Percentiles rank a stretch among this genome's conserved stretches.
Evolutionary conservation across 768 basidiomycete genomes (phyloP).

Genomic region (Candolleomyces efflorescens): DNA sequence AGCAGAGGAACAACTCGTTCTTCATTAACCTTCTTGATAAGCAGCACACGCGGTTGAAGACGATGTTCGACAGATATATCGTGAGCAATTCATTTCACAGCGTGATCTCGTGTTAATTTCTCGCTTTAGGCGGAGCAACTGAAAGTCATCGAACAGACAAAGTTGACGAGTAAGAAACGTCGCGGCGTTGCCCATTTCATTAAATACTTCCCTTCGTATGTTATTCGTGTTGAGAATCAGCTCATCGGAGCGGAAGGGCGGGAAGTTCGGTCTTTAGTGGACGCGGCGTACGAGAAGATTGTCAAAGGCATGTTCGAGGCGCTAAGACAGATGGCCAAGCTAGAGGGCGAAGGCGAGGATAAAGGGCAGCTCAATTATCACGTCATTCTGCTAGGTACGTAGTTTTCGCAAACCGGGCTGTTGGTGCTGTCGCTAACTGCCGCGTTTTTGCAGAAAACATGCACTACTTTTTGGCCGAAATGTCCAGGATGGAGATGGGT

Average conservation of each 20-base stretch:
- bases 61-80: slow-evolving; percentile 72
- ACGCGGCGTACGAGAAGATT: slow-evolving; percentile 83
- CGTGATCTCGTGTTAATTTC: slow-evolving; percentile 1
- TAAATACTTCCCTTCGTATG: slow-evolving; percentile 88
- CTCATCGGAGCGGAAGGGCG: slow-evolving; percentile 71
- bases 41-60: slow-evolving; percentile 73
- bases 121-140: slow-evolving; percentile 64
- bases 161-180: slow-evolving; percentile 87
- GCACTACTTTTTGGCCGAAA: slow-evolving; percentile 88
- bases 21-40: slow-evolving; percentile 70
- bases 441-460: slow-evolving; percentile 74
- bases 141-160: slow-evolving; percentile 84
- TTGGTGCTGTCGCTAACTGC: background rate
- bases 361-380: slow-evolving; percentile 97
- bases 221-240: slow-evolving; percentile 79
- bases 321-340: slow-evolving; percentile 92
- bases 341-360: slow-evolving; percentile 91
- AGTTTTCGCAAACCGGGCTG: background rate
- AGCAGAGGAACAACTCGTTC: slow-evolving; percentile 77
- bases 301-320: slow-evolving; percentile 90
- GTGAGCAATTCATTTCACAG: slow-evolving; percentile 33
- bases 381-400: slow-evolving; percentile 88
- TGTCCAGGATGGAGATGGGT: slow-evolving; percentile 61
- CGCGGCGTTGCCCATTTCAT: slow-evolving; percentile 91
- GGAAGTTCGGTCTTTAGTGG: slow-evolving; percentile 73